These are phyloP conservation scores for Cerioporus squamosus DNA, from an alignment of 1,284 basidiomycete genomes.

Conservation along the genomic window DNA sequence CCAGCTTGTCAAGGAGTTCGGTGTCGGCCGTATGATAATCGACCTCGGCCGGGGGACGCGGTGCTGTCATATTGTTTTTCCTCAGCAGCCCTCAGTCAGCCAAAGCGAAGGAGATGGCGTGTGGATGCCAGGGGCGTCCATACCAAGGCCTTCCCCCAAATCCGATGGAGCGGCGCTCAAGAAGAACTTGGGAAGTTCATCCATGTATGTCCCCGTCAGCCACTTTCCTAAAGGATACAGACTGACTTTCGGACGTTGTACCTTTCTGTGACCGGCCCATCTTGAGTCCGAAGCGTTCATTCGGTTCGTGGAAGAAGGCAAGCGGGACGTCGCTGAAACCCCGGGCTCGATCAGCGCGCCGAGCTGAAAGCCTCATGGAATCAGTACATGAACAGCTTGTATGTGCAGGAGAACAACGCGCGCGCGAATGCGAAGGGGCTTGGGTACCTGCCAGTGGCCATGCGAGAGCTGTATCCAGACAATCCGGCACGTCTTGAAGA, in stretches of 20 bases:
- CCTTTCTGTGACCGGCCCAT: not conserved
- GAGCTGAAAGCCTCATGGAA: not conserved
- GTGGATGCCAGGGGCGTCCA: no score
- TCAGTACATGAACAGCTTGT: slow-evolving; percentile 20
- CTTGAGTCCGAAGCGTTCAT: not conserved
- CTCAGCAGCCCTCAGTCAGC: no score
- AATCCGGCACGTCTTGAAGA: slow-evolving; percentile 9
- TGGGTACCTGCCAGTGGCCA: slow-evolving; percentile 22
- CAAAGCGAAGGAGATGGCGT: no score
- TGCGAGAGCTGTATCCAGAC: not conserved
- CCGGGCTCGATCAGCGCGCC: not conserved
- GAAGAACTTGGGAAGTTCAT: no score
- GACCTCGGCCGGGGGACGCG: no score
- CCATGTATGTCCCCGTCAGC: no score
- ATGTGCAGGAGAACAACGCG: slow-evolving; percentile 22
- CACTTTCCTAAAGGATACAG: no score
- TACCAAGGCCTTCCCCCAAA: no score
- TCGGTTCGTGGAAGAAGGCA: not conserved
- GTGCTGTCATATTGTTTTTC: no score
- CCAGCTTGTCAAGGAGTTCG: no score
- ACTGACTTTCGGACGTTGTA: not conserved
- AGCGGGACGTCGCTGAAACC: not conserved
- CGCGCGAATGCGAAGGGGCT: slow-evolving; percentile 20
- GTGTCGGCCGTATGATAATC: no score
- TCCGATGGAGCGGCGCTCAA: no score